phyloP scores from a whole-genome alignment of 352 stramenopile genomes.

The Phytopythium oedochilum region DNA sequence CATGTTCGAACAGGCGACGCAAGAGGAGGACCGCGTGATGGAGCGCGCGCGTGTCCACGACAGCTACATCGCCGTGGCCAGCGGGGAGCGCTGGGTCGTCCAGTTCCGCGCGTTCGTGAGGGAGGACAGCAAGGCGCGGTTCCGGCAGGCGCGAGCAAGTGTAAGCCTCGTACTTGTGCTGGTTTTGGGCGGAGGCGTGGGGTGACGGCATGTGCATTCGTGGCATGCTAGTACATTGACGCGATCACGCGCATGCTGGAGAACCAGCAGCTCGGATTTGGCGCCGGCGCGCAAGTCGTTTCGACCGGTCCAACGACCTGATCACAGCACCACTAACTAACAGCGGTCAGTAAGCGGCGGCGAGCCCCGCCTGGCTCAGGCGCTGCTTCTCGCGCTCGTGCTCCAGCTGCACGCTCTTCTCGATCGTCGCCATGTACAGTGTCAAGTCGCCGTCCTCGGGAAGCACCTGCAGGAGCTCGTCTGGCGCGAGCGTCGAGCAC shows the following conservation, averaged over 20 bases:
- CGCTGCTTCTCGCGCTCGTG: conserved; percentile 28
- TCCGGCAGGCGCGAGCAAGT: conserved; percentile 37
- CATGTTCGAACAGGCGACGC: conserved; percentile 41
- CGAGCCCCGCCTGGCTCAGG: conserved; percentile 12
- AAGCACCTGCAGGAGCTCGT: conserved; percentile 73
- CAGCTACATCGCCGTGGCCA: conserved; percentile 37
- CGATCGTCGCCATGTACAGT: conserved; percentile 72
- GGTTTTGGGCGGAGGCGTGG: neutral
- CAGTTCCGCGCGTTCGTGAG: conserved; percentile 57
- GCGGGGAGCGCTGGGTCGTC: conserved; percentile 46
- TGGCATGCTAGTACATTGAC: conserved; percentile 48
- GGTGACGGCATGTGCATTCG: neutral
- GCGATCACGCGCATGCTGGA: conserved; percentile 63
- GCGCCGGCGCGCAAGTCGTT: neutral
- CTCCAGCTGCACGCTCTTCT: conserved; percentile 53
- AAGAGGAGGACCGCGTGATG: conserved; percentile 46
- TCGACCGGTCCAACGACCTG: neutral
- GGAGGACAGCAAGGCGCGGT: conserved; percentile 34
- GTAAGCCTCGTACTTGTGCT: conserved; percentile 11
- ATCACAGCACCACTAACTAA: neutral
- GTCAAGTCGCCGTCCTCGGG: conserved; percentile 72
- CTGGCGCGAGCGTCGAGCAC: conserved; percentile 61
- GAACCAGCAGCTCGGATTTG: conserved; percentile 14
- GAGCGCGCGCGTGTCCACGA: conserved; percentile 46
- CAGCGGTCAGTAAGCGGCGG: conserved; percentile 13